phyloP scores from a whole-genome alignment of 306 rosid genomes.

The Lathyrus aphaca region DNA sequence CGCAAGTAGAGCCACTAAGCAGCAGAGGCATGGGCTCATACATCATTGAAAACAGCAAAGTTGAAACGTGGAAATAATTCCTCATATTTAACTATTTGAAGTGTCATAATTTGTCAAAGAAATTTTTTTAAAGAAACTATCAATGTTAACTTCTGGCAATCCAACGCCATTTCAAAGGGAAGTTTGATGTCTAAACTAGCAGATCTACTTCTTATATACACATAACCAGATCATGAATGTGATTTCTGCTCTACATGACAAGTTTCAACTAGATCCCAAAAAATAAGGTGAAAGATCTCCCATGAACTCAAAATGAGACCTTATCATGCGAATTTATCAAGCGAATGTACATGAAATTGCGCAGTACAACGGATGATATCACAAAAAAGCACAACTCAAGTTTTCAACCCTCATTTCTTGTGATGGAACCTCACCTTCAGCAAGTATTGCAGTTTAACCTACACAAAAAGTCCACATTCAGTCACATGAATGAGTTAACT shows the following conservation, averaged over 20 bases:
- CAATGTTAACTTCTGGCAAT: constrained; percentile 18
- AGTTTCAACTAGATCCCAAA: constrained; percentile 37
- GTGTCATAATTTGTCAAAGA: neutral
- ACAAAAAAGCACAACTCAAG: constrained; percentile 40
- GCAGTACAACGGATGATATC: constrained; percentile 27
- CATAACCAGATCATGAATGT: constrained; percentile 27
- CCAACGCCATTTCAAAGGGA: constrained; percentile 12
- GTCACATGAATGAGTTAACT: constrained; percentile 20
- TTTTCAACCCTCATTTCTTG: constrained; percentile 61
- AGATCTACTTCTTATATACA: constrained; percentile 16
- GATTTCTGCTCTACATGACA: neutral
- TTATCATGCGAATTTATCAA: constrained; percentile 30
- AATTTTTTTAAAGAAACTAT: neutral
- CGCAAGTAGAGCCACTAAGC: constrained; percentile 33
- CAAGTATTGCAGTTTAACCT: constrained; percentile 95
- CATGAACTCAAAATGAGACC: constrained; percentile 68
- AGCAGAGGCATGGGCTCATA: constrained; percentile 3
- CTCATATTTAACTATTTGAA: constrained; percentile 52
- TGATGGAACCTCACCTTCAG: constrained; percentile 91
- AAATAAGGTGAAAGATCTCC: constrained; percentile 51
- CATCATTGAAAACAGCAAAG: constrained; percentile 31
- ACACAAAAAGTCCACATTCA: constrained; percentile 41
- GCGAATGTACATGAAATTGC: constrained; percentile 36
- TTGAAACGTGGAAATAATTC: constrained; percentile 26
- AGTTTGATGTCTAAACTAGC: constrained; percentile 18